Base-by-base conservation (phyloP, 1,284 basidiomycete genomes). In the Moesziomyces globuligerus region DNA sequence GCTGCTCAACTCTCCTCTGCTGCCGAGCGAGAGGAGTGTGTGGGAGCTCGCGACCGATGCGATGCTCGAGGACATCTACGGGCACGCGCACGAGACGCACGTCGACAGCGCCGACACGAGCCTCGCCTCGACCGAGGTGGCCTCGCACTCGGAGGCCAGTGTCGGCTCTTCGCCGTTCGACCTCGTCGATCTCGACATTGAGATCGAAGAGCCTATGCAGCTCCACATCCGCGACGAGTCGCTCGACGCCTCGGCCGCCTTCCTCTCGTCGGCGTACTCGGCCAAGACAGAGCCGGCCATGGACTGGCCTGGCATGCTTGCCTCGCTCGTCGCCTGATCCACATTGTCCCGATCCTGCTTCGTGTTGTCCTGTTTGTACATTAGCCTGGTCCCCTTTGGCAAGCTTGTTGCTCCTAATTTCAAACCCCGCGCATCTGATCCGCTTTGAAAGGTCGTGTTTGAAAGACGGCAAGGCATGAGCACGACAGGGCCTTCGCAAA, bases 151-250 rank as follows among this genome's bases (percentile, higher is more conserved):
- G 21, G 56, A 58, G 20, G 42, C 29, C 20, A 66, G 62, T 32
- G 49, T 52, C n/a, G 53, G 57, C 46, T 64, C 67, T n/a, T 59
- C 67, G 45, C 62, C 68, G 6, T 71, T 71, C 21, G 68, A 71
- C 47, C 54, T 71, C 1, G 62, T 71, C 44, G 68, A 71, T 24
- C 48, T 71, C 32, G 68, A 71, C 37, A 71, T 71, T 37, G 68
- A 71, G 58, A 66, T 71, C 40, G 68, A 71, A 37, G 58, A 71
- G 62, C 68, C 68, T 1, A 26, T 57, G n/a, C 61, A 71, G 36
- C 48, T 70, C 40, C 46, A 52, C 40, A 55, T 64, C 43, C 60
- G 60, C 9, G 54, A 54, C 9, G 59, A 51, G 34, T 41, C 56
- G 24, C 20, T 44, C 45, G 50, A 54, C 20, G 37, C 48, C n/a